Base-by-base conservation (phyloP, 164 flowering plant species). In the Protea cynaroides region DNA sequence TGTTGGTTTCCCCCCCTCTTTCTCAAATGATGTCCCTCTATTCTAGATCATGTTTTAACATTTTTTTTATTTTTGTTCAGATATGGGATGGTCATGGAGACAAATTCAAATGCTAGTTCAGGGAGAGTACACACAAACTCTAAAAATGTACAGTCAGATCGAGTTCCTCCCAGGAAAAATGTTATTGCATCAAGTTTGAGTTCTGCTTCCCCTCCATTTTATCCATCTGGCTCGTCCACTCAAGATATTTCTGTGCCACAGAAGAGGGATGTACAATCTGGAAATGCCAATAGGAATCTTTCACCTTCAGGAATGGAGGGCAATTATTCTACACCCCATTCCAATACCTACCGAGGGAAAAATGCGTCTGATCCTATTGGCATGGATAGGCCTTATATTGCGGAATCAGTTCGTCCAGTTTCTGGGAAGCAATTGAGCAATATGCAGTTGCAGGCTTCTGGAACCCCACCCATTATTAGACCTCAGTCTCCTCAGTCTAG, bases 131-230 rank as follows among this genome's bases (percentile, higher is more conserved):
- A 74, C 36, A 25, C 72, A 6, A 55, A 76, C 13, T 21, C 73
- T n/a, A 65, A 84, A 58, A 86, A 72, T 70, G 70, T 38, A 53
- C 92, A 78, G 21, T 37, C 79, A 64, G 86, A 78, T 46, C n/a
- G 71, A 7, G 70, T 57, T 59, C 69, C 83, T 63, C 73, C 81
- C 25, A 74, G 70, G 56, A 92, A 82, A 51, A 76, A 86, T 56
- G 78, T 64, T 22, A 74, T 80, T 71, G 88, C 83, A 11, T 92
- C 99, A 29, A 92, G 82, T 71, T 78, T 95, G 78, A 95, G 64
- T 74, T 83, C 84, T 61, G 95, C 94, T 62, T 90, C 99, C 63
- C 98, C 97, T 60, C 97, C 99, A 47, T 95, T 95, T 76, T 95
- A 92, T 78, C 99, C 99, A 15, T 85, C 97, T 59, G 86, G 88